Evolutionary conservation across 1,139 yeast genomes (phyloP), one percentile per base, ranked within the genome.

Genomic region (Candida neerlandica): DNA sequence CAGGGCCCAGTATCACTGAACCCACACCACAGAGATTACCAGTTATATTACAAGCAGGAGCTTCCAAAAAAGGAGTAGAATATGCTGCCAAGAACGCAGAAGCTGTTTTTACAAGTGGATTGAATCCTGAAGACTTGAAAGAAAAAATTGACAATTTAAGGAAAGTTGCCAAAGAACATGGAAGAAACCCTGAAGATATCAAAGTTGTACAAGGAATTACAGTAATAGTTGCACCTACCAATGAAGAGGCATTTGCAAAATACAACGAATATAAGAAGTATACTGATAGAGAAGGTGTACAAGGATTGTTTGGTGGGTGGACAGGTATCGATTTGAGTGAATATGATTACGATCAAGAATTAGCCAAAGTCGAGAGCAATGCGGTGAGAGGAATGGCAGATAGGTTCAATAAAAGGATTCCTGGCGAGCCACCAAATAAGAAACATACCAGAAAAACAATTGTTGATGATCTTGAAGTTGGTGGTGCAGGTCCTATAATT

Each of bases 21-120:
- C 78, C 78, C 10, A 67, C 77, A 12, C 75, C 74, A 9, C 77
- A 73, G 49, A 68, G 77, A 58, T 57, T 74, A 7, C 78, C 78
- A 4, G 69, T 73, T 23, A 63, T 75, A 41, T 66, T 75, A 43
- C 81, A 76, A 56, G 81, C 81, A 1, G 81, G 81, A 23, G 65
- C 77, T 5, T 73, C 79, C 3, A 61, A 68, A 32, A 67, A 67
- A 35, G 80, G 80, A 29, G 59, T 61, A 39, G 67, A 67, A n/a
- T 65, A 69, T 50, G 80, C 77, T 15, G 79, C 80, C 15, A 70
- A 66, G 53, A 70, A 73, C 55, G 79, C 75, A 7, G 80, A 75
- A 52, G 65, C 69, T 3, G 71, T 73, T 27, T 75, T 75, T 53
- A 58, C 73, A 11, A 62, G 63, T 19, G 65, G 58, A 21, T 50